Evolutionary conservation across 2,329 filamentous ascomycete genomes (phyloP).

Genomic region (Exophiala sp.): DNA sequence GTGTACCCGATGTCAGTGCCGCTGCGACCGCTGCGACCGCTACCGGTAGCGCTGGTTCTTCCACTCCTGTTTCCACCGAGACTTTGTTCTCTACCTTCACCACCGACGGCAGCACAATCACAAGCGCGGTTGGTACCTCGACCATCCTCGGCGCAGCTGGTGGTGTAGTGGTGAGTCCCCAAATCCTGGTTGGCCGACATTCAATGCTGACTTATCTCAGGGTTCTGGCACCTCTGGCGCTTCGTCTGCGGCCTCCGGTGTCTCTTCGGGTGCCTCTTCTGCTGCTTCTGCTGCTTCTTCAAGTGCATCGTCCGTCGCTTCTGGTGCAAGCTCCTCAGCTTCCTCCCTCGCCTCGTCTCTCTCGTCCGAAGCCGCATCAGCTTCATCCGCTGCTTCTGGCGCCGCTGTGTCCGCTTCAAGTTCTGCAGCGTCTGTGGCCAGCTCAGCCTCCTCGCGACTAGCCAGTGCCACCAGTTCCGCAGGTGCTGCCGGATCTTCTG

Average conservation of each 20-base stretch:
- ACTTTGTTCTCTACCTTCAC: conserved; percentile 24
- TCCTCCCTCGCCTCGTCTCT: conserved; percentile 17
- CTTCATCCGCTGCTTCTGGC: conserved; percentile 24
- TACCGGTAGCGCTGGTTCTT: conserved; percentile 10
- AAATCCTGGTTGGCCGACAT: not conserved
- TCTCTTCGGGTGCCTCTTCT: conserved; percentile 9
- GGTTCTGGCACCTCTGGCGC: conserved; percentile 9
- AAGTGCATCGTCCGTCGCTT: conserved; percentile 21
- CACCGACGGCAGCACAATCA: conserved; percentile 27
- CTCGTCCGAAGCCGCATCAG: conserved; percentile 13
- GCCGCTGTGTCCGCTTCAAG: conserved; percentile 24
- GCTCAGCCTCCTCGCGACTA: conserved; percentile 13
- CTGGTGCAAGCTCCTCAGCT: conserved; percentile 24
- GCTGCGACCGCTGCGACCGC: conserved; percentile 1
- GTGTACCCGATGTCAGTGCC: conserved; percentile 11
- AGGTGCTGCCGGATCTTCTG: conserved; percentile 23
- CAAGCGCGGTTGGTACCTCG: conserved; percentile 24
- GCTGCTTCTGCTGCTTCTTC: conserved; percentile 22
- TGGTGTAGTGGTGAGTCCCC: conserved; percentile 10
- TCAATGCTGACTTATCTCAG: conserved; percentile 7
- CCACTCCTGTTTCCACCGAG: conserved; percentile 22
- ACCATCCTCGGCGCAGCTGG: conserved; percentile 24
- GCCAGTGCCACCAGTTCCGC: conserved; percentile 22
- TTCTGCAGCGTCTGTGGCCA: conserved; percentile 21
- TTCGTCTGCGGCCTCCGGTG: conserved; percentile 14